These are phyloP conservation scores for Apiospora rasikravindrae DNA, from an alignment of 2,329 filamentous ascomycete species.

Conservation along the genomic window DNA sequence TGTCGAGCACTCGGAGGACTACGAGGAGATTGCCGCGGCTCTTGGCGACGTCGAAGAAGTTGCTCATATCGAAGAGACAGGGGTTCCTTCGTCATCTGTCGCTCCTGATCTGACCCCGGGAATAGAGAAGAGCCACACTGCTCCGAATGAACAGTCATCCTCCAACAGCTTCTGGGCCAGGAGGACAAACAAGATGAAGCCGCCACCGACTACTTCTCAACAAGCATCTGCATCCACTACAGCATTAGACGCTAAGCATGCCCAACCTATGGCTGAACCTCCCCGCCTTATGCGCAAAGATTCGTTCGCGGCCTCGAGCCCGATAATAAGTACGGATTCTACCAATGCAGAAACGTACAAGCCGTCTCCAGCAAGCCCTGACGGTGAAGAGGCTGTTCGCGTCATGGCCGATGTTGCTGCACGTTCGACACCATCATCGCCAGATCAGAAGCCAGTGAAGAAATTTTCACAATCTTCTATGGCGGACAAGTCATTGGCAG, in stretches of 20 bases:
- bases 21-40: constrained; percentile 47
- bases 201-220: constrained; percentile 36
- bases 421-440: constrained; percentile 51
- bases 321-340: constrained; percentile 70
- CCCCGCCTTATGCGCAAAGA: constrained; percentile 64
- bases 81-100: constrained; percentile 37
- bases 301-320: constrained; percentile 68
- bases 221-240: constrained; percentile 51
- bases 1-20: constrained; percentile 44
- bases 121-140: constrained; percentile 61
- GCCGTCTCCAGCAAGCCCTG: constrained; percentile 59
- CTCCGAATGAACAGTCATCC: constrained; percentile 49
- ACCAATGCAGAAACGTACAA: constrained; percentile 69
- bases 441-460: constrained; percentile 31
- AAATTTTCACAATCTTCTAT: constrained; percentile 33
- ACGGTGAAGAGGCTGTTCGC: constrained; percentile 63
- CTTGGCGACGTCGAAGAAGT: constrained; percentile 55
- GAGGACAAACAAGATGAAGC: constrained; percentile 47
- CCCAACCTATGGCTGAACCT: constrained; percentile 45
- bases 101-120: constrained; percentile 46
- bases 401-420: constrained; percentile 60
- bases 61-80: constrained; percentile 48
- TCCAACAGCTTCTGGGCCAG: constrained; percentile 56
- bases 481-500: constrained; percentile 18
- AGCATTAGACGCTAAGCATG: constrained; percentile 52